Conservation (phyloP, 1,284 basidiomycete genomes). For the Cutaneotrichosporon spelunceum region DNA sequence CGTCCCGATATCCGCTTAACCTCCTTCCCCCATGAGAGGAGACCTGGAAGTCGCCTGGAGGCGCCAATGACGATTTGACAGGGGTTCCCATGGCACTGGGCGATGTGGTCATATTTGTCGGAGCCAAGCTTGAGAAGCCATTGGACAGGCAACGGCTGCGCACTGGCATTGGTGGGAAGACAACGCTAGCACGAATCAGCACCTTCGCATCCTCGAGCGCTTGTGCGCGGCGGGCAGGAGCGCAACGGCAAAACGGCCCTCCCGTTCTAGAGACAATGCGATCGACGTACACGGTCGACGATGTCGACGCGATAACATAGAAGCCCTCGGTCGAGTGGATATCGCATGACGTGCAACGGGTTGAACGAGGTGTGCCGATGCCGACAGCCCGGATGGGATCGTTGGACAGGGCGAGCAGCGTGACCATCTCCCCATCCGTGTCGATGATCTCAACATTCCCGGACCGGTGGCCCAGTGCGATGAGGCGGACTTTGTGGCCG, state of each 20-base stretch:
- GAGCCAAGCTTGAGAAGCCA: slow-evolving; percentile 3
- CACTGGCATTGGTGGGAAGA: slow-evolving; percentile 12
- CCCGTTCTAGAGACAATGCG: slow-evolving; percentile 26
- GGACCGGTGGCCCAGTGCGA: slow-evolving; percentile 37
- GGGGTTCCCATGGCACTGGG: slow-evolving; percentile 8
- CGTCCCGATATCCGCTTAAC: slow-evolving; percentile 27
- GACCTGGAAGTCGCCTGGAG: slow-evolving; percentile 36
- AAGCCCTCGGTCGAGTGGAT: slow-evolving; percentile 31
- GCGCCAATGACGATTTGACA: slow-evolving; percentile 13
- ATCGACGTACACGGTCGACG: slow-evolving; percentile 32
- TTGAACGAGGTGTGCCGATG: slow-evolving; percentile 24
- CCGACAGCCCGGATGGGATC: slow-evolving; percentile 11
- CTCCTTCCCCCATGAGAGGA: slow-evolving; percentile 40
- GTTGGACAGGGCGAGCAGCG: slow-evolving; percentile 5
- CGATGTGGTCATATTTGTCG: neutral
- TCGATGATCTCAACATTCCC: slow-evolving; percentile 42
- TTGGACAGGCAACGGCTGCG: slow-evolving; percentile 9
- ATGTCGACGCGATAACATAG: slow-evolving; percentile 37
- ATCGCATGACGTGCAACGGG: slow-evolving; percentile 36
- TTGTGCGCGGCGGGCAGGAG: slow-evolving; percentile 18
- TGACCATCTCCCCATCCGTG: slow-evolving; percentile 22
- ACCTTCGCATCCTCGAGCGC: slow-evolving; percentile 25
- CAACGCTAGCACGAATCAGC: slow-evolving; percentile 8
- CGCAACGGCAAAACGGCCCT: slow-evolving; percentile 34
- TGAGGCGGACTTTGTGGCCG: slow-evolving; percentile 12